These are phyloP conservation scores for Yamadazyma songkhlaensis DNA, from an alignment of 1,139 yeast genomes.

Conservation along the genomic window DNA sequence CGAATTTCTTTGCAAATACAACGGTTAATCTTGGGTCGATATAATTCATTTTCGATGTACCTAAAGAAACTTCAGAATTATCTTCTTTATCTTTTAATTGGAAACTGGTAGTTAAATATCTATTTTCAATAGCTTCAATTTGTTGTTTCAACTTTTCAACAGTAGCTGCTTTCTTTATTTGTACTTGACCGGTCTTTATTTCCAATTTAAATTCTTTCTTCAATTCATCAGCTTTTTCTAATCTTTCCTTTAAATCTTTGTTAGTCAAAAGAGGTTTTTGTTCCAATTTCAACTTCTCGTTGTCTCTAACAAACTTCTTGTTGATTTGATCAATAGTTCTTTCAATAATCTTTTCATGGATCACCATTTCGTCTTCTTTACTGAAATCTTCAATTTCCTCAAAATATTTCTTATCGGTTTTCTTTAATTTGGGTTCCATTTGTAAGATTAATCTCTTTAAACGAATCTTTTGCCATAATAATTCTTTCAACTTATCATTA, in stretches of 20 bases:
- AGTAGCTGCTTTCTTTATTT: constrained; percentile 49
- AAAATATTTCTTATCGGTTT: constrained; percentile 58
- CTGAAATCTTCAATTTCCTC: constrained; percentile 68
- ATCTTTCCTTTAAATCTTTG: constrained; percentile 53
- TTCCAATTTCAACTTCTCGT: constrained; percentile 66
- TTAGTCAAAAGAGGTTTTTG: constrained; percentile 52
- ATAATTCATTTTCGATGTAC: constrained; percentile 91
- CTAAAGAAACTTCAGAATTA: constrained; percentile 88
- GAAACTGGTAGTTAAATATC: constrained; percentile 66
- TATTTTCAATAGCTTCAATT: constrained; percentile 66
- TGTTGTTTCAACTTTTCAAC: constrained; percentile 76
- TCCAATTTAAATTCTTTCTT: constrained; percentile 57
- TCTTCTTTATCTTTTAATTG: constrained; percentile 91
- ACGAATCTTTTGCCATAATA: constrained; percentile 80
- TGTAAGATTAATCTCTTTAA: constrained; percentile 67
- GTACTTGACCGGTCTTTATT: constrained; percentile 59
- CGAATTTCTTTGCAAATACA: constrained; percentile 79
- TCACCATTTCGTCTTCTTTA: constrained; percentile 58
- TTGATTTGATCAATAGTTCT: constrained; percentile 63
- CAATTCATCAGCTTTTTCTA: constrained; percentile 57
- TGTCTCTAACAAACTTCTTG: constrained; percentile 70
- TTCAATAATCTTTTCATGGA: constrained; percentile 54
- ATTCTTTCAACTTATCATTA: constrained; percentile 70
- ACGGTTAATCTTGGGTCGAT: constrained; percentile 93
- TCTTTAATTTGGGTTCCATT: constrained; percentile 54